Conservation (phyloP, 164 flowering plant species). For the Liquidambar formosana region DNA sequence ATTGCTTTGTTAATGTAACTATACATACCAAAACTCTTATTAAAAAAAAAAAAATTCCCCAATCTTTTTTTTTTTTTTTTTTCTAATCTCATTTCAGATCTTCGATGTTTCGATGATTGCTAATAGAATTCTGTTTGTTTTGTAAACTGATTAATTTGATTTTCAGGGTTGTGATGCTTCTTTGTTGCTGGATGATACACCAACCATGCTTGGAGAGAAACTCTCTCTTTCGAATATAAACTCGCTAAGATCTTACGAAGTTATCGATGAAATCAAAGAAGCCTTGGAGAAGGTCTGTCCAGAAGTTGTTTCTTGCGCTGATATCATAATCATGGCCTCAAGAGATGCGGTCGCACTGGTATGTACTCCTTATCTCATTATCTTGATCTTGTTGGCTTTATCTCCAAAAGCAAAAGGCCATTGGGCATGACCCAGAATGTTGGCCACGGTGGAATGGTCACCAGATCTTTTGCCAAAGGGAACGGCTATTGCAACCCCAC, state of each 20-base stretch:
- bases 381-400: background rate
- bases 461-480: too few relatives aligned
- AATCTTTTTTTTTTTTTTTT: background rate
- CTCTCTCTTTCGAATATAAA: constrained; percentile 70
- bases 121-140: background rate
- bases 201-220: constrained; percentile 85
- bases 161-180: constrained; percentile 93
- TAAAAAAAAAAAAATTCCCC: too few relatives aligned
- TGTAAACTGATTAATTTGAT: background rate
- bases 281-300: constrained; percentile 73
- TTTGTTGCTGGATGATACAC: constrained; percentile 83
- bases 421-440: background rate
- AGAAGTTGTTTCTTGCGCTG: constrained; percentile 86
- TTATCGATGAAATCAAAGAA: constrained; percentile 70
- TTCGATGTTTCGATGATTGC: background rate
- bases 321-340: constrained; percentile 91
- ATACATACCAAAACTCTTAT: background rate
- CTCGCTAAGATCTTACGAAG: constrained; percentile 83
- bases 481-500: too few relatives aligned
- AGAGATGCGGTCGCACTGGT: constrained; percentile 94
- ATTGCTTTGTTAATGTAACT: constrained; percentile 81
- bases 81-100: background rate
- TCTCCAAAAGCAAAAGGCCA: background rate
- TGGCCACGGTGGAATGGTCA: too few relatives aligned
- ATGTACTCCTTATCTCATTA: background rate